These are phyloP conservation scores for Zymoseptoria crescenta DNA, from an alignment of 2,329 filamentous ascomycete species.

Conservation along the genomic window DNA sequence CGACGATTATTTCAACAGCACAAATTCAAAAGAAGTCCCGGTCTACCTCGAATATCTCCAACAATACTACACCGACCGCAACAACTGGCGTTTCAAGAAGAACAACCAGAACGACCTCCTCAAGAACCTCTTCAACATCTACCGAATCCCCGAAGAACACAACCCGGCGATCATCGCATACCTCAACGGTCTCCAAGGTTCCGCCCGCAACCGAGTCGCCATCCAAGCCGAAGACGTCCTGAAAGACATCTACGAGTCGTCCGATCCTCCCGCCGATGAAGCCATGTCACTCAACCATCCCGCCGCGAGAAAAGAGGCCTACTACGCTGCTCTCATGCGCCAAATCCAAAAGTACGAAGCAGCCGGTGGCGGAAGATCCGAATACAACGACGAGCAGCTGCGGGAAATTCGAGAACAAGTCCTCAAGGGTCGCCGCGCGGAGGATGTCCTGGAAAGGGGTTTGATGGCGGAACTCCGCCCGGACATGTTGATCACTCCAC, in stretches of 20 bases:
- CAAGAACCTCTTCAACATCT: constrained; percentile 69
- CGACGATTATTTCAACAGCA: neutral
- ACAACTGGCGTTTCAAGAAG: constrained; percentile 93
- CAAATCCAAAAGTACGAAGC: constrained; percentile 7
- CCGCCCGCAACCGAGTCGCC: constrained; percentile 22
- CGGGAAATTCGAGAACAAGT: constrained; percentile 5
- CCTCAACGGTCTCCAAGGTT: constrained; percentile 69
- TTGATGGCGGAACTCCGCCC: constrained; percentile 5
- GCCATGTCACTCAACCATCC: constrained; percentile 9
- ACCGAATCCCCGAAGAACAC: constrained; percentile 62
- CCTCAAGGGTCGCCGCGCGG: constrained; percentile 8
- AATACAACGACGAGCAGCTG: constrained; percentile 11
- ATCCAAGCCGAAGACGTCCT: constrained; percentile 11
- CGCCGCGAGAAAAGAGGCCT: constrained; percentile 6
- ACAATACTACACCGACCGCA: constrained; percentile 62
- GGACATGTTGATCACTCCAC: neutral
- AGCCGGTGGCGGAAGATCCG: constrained; percentile 6
- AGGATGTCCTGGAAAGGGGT: constrained; percentile 2
- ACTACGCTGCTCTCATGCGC: constrained; percentile 6
- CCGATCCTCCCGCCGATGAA: constrained; percentile 6
- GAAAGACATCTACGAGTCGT: constrained; percentile 7
- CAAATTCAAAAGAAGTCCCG: constrained; percentile 26
- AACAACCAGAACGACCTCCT: constrained; percentile 79
- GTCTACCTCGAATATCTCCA: constrained; percentile 69
- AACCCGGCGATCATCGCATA: constrained; percentile 67